A percentile compares a stretch with the other conserved stretches of the same genome.
Evolutionary conservation across 208 protist species (phyloP).

Genomic region (Wallacemonas rigidus): DNA sequence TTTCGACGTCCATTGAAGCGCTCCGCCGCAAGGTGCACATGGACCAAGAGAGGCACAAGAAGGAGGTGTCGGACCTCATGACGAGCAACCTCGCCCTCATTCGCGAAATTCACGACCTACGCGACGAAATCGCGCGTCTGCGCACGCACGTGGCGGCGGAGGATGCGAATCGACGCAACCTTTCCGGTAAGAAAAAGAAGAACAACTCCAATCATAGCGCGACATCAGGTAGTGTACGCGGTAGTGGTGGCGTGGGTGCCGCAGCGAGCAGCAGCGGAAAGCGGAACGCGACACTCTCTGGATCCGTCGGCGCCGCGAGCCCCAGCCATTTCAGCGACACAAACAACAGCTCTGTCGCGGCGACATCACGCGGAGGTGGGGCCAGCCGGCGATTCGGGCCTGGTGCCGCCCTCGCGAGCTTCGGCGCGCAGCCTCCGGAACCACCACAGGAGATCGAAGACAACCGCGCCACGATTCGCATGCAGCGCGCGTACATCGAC

Average conservation of each 20-base stretch:
- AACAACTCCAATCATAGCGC: background rate
- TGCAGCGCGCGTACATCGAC: conserved; percentile 77
- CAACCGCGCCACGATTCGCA: conserved; percentile 80
- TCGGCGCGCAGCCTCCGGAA: conserved; percentile 31
- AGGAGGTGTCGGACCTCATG: conserved; percentile 93
- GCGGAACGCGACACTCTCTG: background rate
- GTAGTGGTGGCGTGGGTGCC: no score
- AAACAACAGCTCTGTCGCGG: background rate
- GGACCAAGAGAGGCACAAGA: conserved; percentile 89
- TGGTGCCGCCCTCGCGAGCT: background rate
- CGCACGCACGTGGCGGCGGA: conserved; percentile 67
- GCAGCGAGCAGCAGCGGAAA: background rate
- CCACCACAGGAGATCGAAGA: conserved; percentile 70
- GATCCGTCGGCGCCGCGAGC: background rate
- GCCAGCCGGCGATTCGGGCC: conserved; percentile 4
- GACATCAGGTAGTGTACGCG: no score
- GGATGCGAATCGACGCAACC: conserved; percentile 30
- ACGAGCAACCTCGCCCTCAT: conserved; percentile 95
- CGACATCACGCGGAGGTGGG: background rate
- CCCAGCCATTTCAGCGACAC: background rate
- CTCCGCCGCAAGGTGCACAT: conserved; percentile 91
- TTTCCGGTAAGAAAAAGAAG: conserved; percentile 10
- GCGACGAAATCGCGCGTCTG: conserved; percentile 85
- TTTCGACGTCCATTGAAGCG: conserved; percentile 92
- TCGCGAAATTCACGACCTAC: conserved; percentile 95